Evolutionary conservation across 2,329 filamentous ascomycete species (phyloP).

Genomic region (Balansia obtecta): DNA sequence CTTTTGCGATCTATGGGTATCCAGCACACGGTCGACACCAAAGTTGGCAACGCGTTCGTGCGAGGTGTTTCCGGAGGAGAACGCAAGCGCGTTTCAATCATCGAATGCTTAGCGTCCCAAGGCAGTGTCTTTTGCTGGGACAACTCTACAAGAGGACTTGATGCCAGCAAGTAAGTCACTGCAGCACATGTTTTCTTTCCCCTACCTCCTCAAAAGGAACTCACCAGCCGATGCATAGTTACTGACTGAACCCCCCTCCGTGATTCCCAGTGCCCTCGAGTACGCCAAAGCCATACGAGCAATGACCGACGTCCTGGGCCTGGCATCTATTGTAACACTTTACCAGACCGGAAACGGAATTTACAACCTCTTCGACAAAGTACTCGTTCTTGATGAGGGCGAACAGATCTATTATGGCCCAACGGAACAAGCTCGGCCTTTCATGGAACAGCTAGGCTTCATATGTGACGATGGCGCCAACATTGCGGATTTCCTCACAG

Average conservation of each 20-base stretch:
- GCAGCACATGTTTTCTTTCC: background rate
- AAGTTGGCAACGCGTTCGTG: conserved; percentile 54
- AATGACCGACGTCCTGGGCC: conserved; percentile 48
- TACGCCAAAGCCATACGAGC: conserved; percentile 49
- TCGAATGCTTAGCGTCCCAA: conserved; percentile 47
- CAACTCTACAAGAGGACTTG: conserved; percentile 52
- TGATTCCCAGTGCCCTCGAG: conserved; percentile 34
- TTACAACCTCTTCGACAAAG: conserved; percentile 58
- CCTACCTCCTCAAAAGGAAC: background rate
- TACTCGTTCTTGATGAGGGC: conserved; percentile 53
- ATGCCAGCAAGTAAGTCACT: conserved; percentile 42
- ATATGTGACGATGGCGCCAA: conserved; percentile 49
- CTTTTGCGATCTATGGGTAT: conserved; percentile 45
- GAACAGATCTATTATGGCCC: conserved; percentile 55
- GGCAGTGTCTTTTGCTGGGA: conserved; percentile 55
- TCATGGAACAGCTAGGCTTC: conserved; percentile 55
- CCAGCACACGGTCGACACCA: conserved; percentile 48
- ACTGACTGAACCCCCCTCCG: background rate
- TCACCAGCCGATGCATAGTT: background rate
- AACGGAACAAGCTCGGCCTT: conserved; percentile 42
- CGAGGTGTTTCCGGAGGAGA: conserved; percentile 58
- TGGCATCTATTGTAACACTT: conserved; percentile 49
- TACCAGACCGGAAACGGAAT: conserved; percentile 63
- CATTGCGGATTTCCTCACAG: conserved; percentile 52
- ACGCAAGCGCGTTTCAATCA: conserved; percentile 56